Conservation (phyloP, 1,284 basidiomycete genomes). For the Crepidotus sp. region DNA sequence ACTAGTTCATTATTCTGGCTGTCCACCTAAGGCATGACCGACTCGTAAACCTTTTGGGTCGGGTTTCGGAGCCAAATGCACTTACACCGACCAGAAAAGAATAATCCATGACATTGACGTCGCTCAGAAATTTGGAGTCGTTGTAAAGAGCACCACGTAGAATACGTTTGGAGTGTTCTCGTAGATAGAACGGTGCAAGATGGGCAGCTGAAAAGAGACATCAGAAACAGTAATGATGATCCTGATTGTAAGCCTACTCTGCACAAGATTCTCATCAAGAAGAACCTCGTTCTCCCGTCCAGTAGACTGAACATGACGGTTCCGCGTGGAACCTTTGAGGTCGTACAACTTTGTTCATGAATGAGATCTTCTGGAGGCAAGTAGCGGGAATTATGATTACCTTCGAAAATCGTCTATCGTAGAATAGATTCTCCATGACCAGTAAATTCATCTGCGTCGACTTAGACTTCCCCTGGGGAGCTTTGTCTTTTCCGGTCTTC, state of each 20-base stretch:
- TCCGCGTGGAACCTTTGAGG: conserved; percentile 87
- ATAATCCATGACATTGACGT: conserved; percentile 99
- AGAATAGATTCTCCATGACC: conserved; percentile 98
- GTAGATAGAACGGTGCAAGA: conserved; percentile 81
- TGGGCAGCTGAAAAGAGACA: conserved; percentile 44
- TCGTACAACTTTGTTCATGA: conserved; percentile 71
- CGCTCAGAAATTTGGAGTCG: conserved; percentile 89
- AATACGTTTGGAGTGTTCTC: conserved; percentile 92
- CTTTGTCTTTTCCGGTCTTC: conserved; percentile 66
- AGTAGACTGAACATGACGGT: conserved; percentile 85
- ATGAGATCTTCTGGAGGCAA: conserved; percentile 4
- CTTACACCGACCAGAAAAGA: conserved; percentile 84
- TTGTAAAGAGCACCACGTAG: conserved; percentile 87
- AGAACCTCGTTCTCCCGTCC: conserved; percentile 90
- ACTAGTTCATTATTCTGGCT: conserved; percentile 76
- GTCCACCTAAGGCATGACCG: conserved; percentile 47
- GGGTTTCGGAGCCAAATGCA: not conserved
- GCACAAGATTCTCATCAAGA: conserved; percentile 86
- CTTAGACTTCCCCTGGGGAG: conserved; percentile 52
- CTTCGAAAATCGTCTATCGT: conserved; percentile 82
- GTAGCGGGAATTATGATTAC: conserved; percentile 23
- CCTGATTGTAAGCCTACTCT: conserved; percentile 42
- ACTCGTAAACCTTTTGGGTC: not conserved
- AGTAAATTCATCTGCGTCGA: conserved; percentile 90
- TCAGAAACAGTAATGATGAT: not conserved